These are phyloP conservation scores for Cordyceps tenuipes DNA, from an alignment of 2,329 filamentous ascomycete genomes.

Conservation along the genomic window DNA sequence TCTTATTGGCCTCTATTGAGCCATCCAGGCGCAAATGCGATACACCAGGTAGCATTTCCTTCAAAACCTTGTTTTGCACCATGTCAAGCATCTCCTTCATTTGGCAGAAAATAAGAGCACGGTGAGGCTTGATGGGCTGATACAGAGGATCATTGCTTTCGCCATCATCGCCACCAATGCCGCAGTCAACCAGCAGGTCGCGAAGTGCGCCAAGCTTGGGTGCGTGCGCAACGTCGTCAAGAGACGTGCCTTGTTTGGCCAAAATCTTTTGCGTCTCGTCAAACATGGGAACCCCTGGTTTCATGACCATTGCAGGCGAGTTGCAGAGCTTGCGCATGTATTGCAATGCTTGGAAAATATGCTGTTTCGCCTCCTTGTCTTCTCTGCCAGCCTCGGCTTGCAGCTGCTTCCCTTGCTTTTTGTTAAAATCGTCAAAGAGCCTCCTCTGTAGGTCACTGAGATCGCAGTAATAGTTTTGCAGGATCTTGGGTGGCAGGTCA, in stretches of 20 bases:
- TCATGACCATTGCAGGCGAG: conserved; percentile 91
- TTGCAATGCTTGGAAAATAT: conserved; percentile 97
- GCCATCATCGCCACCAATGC: conserved; percentile 73
- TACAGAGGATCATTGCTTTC: conserved; percentile 52
- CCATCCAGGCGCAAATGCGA: conserved; percentile 94
- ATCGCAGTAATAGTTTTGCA: conserved; percentile 99
- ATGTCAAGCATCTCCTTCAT: conserved; percentile 99
- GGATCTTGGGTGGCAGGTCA: conserved; percentile 92
- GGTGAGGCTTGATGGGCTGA: conserved; percentile 88
- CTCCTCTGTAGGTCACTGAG: conserved; percentile 90
- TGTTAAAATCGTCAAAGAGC: conserved; percentile 92
- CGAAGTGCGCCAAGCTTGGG: conserved; percentile 86
- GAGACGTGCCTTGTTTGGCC: conserved; percentile 65
- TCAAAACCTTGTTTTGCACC: conserved; percentile 89
- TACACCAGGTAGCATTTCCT: conserved; percentile 82
- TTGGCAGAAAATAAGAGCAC: conserved; percentile 94
- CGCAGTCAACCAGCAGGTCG: conserved; percentile 95
- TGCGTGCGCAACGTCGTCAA: conserved; percentile 81
- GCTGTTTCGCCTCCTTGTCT: conserved; percentile 91
- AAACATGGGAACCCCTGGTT: conserved; percentile 85
- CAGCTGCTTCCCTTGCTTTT: conserved; percentile 84
- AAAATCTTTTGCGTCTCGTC: conserved; percentile 78
- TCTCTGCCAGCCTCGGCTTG: conserved; percentile 73
- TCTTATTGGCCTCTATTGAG: conserved; percentile 81
- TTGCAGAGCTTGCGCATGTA: conserved; percentile 99